Evolutionary conservation across 2,329 filamentous ascomycete genomes (phyloP), one percentile per base, ranked within the genome.

Genomic region (Pseudogymnoascus sp.): DNA sequence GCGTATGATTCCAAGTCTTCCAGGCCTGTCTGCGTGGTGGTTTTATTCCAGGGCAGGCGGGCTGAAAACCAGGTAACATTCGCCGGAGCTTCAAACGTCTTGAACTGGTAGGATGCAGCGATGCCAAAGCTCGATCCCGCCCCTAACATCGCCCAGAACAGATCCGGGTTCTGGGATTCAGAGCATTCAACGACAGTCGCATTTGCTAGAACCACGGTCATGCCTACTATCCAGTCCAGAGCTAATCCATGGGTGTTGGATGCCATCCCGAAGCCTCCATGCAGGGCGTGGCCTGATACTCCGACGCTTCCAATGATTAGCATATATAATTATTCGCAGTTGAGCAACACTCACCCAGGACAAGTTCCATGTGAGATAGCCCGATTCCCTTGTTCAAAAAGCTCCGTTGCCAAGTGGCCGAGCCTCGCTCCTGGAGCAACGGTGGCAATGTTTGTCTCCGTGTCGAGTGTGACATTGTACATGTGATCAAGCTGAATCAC

Each of bases 241-340:
- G 79, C 74, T 2, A 79, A 70, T 16, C 81, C 81, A 76, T 79
- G 82, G 30, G 76, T 72, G 3, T 81, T 74, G 2, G 75, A 77
- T 9, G 70, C 68, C 50, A 73, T 69, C 1, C 77, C 78, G 63
- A 72, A 79, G 3, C 77, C 78, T 4, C 79, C 79, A 58, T 80
- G 78, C 1, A 77, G 72, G 41, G 75, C 74, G 63, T 80, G 78
- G 0, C 78, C 78, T 1, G 74, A 77, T 6, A 77, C 68, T 7
- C 78, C 77, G 16, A 80, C 77, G 22, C 39, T 43, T n/a, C 22
- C 6, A 25, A 4, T 3, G 25, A n/a, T 43, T 25, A 43, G 39
- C 20, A 43, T 25, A 25, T 2, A 11, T 14, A 7, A 22, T 43
- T 43, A 1, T 12, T 43, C 20, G 6, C 5, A 43, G 20, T 25